Base-by-base conservation (phyloP, 2,329 filamentous ascomycete species). In the Berkeleyomyces basicola region DNA sequence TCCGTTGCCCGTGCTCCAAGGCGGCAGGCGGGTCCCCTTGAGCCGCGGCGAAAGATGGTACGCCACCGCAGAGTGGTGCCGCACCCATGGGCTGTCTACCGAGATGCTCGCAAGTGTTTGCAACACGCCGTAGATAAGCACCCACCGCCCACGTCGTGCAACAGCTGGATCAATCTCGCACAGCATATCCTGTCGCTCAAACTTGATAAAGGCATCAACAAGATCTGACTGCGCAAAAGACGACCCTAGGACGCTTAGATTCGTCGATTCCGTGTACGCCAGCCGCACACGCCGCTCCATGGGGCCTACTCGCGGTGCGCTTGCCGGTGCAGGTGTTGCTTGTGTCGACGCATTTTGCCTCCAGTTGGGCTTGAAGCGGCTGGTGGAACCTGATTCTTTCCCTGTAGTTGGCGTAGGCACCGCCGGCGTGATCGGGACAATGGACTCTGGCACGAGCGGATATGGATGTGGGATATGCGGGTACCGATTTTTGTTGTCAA, bases 401-500 rank as follows among this genome's bases (percentile, higher is more conserved):
- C 39, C 39, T 14, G 40, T 0, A 11, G 53, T 7, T 40, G 14
- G 16, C 16, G 40, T 3, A 23, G 44, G 3, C 9, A 40, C 23
- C 3, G 51, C n/a, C 11, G 61, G 37, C 3, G 61, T 36, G 7
- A 51, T 49, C 0, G 74, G 71, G 1, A 74, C 70, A 40, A 77
- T 76, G 0, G 78, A 77, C 51, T 80, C 75, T 1, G 85, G 85
- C 2, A 87, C 75, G 0, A 87, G 72, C 0, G 85, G 83, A 66
- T 84, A 86, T 0, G 85, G 84, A 64, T 86, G 79, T 0, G 85
- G 81, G 53, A 88, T 81, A 65, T 86, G 83, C 3, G 84, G 84
- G 68, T 82, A 85, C 6, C 78, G 77, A 66, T 82, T 74, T 60
- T 76, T 77, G 65, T 80, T 84, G 71, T 88, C 85, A 66, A 82